Percentiles rank a stretch among this genome's conserved stretches.
phyloP scores from a whole-genome alignment of 495 filamentous ascomycete genomes.

The Penicillium cinerascens region DNA sequence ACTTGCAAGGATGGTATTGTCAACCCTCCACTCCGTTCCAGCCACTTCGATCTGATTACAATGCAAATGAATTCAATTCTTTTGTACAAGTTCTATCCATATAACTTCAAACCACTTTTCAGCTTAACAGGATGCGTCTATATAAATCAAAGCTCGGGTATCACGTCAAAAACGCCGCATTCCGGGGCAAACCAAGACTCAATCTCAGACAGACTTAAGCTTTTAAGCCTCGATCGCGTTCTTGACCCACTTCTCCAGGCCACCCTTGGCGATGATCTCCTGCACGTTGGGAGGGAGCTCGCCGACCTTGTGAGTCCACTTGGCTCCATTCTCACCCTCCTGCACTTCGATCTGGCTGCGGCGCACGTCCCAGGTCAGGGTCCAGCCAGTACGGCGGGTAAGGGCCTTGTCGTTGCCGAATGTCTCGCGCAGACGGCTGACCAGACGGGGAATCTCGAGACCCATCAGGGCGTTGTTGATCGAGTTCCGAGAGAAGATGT shows the following conservation, averaged over 20 bases:
- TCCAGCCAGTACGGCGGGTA: slow-evolving; percentile 88
- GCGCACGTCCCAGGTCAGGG: slow-evolving; percentile 77
- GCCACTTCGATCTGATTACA: neutral
- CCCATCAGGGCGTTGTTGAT: slow-evolving; percentile 92
- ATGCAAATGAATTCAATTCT: neutral
- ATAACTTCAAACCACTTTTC: neutral
- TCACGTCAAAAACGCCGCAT: slow-evolving; percentile 14
- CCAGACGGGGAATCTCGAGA: slow-evolving; percentile 72
- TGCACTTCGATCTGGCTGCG: slow-evolving; percentile 64
- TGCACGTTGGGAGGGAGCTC: slow-evolving; percentile 88
- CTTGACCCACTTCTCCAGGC: slow-evolving; percentile 82
- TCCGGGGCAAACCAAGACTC: neutral
- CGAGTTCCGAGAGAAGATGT: slow-evolving; percentile 83
- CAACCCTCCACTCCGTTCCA: too few species aligned
- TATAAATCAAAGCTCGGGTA: slow-evolving; percentile 18
- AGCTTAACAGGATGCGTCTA: slow-evolving; percentile 3
- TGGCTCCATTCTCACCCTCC: slow-evolving; percentile 59
- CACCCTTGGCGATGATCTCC: slow-evolving; percentile 76
- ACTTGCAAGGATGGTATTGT: too few species aligned
- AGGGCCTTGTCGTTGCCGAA: slow-evolving; percentile 54
- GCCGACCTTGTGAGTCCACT: slow-evolving; percentile 79
- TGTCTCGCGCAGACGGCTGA: slow-evolving; percentile 63
- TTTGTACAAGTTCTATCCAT: neutral
- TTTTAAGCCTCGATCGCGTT: slow-evolving; percentile 21
- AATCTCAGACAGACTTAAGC: neutral